Base-by-base conservation (phyloP, 2,329 filamentous ascomycete species). In the Ophiognomonia clavigignenti-juglandacearum region DNA sequence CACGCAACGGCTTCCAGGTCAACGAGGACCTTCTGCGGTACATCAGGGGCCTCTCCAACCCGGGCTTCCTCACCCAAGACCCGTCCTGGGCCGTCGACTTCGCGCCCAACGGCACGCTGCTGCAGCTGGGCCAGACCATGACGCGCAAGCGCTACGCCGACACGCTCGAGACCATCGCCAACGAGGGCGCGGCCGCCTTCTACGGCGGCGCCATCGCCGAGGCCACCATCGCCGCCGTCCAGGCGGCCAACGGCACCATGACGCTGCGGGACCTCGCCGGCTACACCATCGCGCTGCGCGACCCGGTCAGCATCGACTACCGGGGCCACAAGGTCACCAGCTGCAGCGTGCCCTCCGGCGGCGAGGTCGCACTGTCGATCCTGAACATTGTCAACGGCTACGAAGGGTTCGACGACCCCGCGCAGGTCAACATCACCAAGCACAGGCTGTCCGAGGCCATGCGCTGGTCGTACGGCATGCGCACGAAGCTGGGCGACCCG, bases 381-480 rank as follows among this genome's bases (percentile, higher is more conserved):
- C 65, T 95, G 56, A 95, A 93, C 48, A 86, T 84, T 20, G 66
- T 92, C 35, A 76, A 83, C 51, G 86, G 86, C 0, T 95, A 89
- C 58, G 67, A 77, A 0, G 72, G 71, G 19, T 82, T 92, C 39
- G 82, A 80, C 16, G 67, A 80, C 11, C 65, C 74, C 2, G 65
- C 69, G 1, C 66, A 71, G 3, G 68, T 70, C 39, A 75, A 77
- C 53, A 61, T 88, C 0, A 88, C 82, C 32, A 88, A 85, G 0
- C 89, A 96, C 61, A 74, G 85, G 0, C 68, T 95, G n/a, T 83
- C 92, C 53, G 89, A 96, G 69, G 85, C 88, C 2, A 85, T 95
- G 50, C 74, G 86, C 7, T 95, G 91, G 59, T 87, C 82, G 0
- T 95, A 95, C 56, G 89, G 85, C 2, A 67, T 84, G 71, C 79